A percentile compares a stretch with the other conserved stretches of the same genome.
These are phyloP conservation scores for Silene latifolia DNA, from an alignment of 148 eudicot genomes.

Conservation along the genomic window DNA sequence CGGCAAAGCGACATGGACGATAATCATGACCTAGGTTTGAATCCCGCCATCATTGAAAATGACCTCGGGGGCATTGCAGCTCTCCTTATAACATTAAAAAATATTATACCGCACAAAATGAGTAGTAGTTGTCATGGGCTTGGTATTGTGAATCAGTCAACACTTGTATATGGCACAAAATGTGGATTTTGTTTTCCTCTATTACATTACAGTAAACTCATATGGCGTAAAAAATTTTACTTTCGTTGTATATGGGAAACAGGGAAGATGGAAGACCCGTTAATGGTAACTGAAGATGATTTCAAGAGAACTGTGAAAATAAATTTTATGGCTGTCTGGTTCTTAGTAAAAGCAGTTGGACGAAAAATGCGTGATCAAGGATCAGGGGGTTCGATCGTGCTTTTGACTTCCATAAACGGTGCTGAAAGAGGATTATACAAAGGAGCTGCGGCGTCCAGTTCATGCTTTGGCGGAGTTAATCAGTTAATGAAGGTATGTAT, in stretches of 20 bases:
- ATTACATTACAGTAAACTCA: too few relatives aligned
- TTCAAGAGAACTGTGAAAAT: slow-evolving; percentile 65
- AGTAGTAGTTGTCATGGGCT: too few relatives aligned
- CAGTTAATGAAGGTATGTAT: slow-evolving; percentile 74
- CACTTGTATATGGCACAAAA: too few relatives aligned
- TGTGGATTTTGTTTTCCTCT: too few relatives aligned
- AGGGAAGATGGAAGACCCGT: slow-evolving; percentile 82
- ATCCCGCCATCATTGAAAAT: too few relatives aligned
- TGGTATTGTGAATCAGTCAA: too few relatives aligned
- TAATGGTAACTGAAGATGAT: slow-evolving; percentile 55
- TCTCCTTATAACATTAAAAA: too few relatives aligned
- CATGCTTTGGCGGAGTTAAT: slow-evolving; percentile 76
- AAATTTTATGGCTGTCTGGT: slow-evolving; percentile 83
- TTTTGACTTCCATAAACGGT: slow-evolving; percentile 72
- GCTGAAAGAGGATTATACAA: slow-evolving; percentile 87
- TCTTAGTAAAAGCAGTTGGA: slow-evolving; percentile 67
- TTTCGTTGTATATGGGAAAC: slow-evolving; percentile 20
- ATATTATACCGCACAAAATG: too few relatives aligned
- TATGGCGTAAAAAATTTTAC: too few relatives aligned
- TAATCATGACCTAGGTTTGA: too few relatives aligned
- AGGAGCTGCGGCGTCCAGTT: slow-evolving; percentile 89
- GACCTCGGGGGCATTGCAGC: too few relatives aligned
- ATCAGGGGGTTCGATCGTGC: slow-evolving; percentile 78
- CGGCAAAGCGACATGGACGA: too few relatives aligned
- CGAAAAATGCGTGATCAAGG: slow-evolving; percentile 73